Conservation (phyloP, 768 basidiomycete genomes). For the Pleurotus platypus region DNA sequence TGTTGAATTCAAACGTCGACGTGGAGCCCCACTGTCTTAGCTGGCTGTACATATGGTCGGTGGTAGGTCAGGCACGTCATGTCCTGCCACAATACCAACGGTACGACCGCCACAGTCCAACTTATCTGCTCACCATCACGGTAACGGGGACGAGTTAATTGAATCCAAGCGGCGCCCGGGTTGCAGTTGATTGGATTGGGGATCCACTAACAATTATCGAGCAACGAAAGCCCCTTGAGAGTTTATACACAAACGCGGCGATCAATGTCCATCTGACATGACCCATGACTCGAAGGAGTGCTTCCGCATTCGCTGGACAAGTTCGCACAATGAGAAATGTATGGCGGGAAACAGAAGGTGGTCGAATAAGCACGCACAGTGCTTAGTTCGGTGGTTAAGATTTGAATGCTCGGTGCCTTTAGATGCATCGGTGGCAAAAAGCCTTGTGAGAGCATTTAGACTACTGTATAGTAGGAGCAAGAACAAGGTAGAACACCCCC, state of each 20-base stretch:
- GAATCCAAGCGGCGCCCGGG: too few species aligned
- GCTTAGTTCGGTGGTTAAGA: not conserved
- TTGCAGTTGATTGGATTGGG: too few species aligned
- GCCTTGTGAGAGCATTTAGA: not conserved
- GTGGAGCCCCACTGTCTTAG: too few species aligned
- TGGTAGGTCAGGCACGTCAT: too few species aligned
- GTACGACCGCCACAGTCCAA: too few species aligned
- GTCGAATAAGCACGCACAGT: slow-evolving; percentile 3
- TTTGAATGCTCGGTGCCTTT: not conserved
- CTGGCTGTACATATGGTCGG: too few species aligned
- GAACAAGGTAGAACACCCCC: not conserved
- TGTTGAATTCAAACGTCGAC: too few species aligned
- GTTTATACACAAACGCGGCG: not conserved
- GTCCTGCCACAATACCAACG: too few species aligned
- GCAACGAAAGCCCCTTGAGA: not conserved
- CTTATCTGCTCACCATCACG: too few species aligned
- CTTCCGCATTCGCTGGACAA: not conserved
- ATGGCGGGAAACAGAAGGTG: not conserved
- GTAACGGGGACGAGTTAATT: too few species aligned
- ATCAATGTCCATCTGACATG: not conserved
- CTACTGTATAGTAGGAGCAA: not conserved
- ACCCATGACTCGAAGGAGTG: not conserved
- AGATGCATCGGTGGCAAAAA: not conserved
- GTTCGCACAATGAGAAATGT: slow-evolving; percentile 4
- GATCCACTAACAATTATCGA: too few species aligned